phyloP scores from a whole-genome alignment of 805 yeast species.

The Saturnispora saitoi region DNA sequence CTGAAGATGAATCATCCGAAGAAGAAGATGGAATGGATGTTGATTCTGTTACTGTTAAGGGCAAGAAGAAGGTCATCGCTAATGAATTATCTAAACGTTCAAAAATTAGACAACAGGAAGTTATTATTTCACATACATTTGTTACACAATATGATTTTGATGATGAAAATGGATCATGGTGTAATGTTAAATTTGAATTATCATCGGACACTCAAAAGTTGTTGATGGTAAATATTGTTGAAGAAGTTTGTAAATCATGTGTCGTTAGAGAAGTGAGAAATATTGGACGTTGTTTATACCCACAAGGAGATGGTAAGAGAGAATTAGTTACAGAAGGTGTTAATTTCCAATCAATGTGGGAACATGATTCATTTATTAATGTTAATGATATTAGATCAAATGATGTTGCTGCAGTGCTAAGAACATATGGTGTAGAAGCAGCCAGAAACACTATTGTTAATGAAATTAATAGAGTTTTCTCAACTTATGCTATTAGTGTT shows the following conservation, averaged over 20 bases:
- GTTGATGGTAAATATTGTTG: constrained; percentile 94
- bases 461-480: constrained; percentile 93
- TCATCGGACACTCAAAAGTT: constrained; percentile 83
- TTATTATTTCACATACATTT: constrained; percentile 62
- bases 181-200: constrained; percentile 78
- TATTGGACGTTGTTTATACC: constrained; percentile 90
- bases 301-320: constrained; percentile 64
- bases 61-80: constrained; percentile 13
- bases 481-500: constrained; percentile 91
- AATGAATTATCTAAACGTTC: constrained; percentile 49
- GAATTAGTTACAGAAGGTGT: constrained; percentile 94
- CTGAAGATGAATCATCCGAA: constrained; percentile 33
- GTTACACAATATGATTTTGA: constrained; percentile 82
- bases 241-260: constrained; percentile 78
- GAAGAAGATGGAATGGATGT: constrained; percentile 25
- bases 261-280: constrained; percentile 88
- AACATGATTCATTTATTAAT: constrained; percentile 84
- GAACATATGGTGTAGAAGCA: constrained; percentile 96
- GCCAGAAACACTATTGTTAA: constrained; percentile 96
- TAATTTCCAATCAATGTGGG: constrained; percentile 97
- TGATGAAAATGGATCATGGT: constrained; percentile 83
- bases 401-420: constrained; percentile 84
- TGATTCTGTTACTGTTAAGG: constrained; percentile 8
- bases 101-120: constrained; percentile 77
- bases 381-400: constrained; percentile 86